Percentiles rank a stretch among this genome's conserved stretches.
phyloP scores from a whole-genome alignment of 768 basidiomycete genomes.

The Podaxis mareebaensis region DNA sequence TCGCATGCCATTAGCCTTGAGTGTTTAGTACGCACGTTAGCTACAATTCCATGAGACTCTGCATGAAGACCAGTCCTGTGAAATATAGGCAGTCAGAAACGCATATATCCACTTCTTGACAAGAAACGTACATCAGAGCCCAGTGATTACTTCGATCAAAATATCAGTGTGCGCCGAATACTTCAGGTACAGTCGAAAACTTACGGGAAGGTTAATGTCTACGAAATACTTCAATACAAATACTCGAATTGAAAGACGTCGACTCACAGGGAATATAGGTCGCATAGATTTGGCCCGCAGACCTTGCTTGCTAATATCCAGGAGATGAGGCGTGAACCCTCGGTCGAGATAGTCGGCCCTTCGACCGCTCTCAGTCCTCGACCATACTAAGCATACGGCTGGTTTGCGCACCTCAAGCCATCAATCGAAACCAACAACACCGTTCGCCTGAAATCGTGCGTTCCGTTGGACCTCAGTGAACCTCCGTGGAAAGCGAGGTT shows the following conservation, averaged over 20 bases:
- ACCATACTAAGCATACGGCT: background rate
- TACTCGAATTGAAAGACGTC: background rate
- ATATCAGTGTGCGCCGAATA: constrained; percentile 11
- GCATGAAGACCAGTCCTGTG: constrained; percentile 85
- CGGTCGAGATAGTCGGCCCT: constrained; percentile 89
- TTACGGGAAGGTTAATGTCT: constrained; percentile 92
- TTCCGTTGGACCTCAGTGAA: constrained; percentile 70
- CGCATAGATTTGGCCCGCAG: constrained; percentile 85
- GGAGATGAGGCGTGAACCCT: constrained; percentile 80
- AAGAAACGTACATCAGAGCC: constrained; percentile 65
- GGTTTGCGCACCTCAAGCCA: constrained; percentile 61
- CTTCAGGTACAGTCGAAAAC: constrained; percentile 27
- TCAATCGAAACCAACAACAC: constrained; percentile 87
- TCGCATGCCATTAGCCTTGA: background rate
- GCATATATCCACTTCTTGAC: background rate
- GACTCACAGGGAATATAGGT: constrained; percentile 78
- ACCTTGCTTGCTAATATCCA: constrained; percentile 79
- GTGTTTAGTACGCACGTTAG: constrained; percentile 55
- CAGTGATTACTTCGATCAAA: constrained; percentile 73
- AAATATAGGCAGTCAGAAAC: constrained; percentile 8
- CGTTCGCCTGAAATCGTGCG: constrained; percentile 78
- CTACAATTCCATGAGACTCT: constrained; percentile 90
- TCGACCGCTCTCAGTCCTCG: background rate
- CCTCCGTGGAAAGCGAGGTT: constrained; percentile 36
- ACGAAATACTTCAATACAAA: constrained; percentile 11